Percentiles rank a stretch among this genome's conserved stretches.
Evolutionary conservation across 331 rosid species (phyloP).

Genomic region (Acacia concinna): DNA sequence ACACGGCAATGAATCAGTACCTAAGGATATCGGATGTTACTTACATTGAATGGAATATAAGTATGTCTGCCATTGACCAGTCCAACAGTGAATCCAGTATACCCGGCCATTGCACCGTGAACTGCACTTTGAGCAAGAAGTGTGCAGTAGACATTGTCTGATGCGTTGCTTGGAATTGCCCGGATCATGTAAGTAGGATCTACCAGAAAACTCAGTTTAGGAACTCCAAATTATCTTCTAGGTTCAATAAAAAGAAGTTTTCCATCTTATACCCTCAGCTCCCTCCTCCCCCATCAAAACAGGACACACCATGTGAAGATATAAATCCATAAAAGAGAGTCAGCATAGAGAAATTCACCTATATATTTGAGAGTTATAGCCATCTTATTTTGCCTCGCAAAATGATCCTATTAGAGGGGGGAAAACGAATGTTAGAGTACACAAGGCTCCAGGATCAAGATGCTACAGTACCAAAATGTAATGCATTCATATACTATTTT

Average conservation of each 20-base stretch:
- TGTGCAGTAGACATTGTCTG: conserved; percentile 92
- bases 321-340: conserved; percentile 18
- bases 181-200: conserved; percentile 99
- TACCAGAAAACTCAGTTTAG: conserved; percentile 41
- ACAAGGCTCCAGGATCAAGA: not conserved
- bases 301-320: not conserved
- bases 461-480: not conserved
- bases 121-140: conserved; percentile 96
- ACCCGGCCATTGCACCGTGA: conserved; percentile 99
- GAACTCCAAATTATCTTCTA: conserved; percentile 12
- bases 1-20: not conserved
- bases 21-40: conserved; percentile 32
- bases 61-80: conserved; percentile 92
- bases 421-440: conserved; percentile 23
- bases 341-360: conserved; percentile 48
- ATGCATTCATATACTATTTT: not conserved
- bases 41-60: conserved; percentile 81
- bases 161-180: conserved; percentile 90
- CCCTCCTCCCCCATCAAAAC: not conserved
- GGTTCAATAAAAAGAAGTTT: not conserved
- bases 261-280: not conserved
- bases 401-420: conserved; percentile 68
- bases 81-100: conserved; percentile 71
- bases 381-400: conserved; percentile 53
- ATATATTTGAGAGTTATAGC: conserved; percentile 82